These are phyloP conservation scores for Cyclanthera cordifolia DNA, from an alignment of 306 rosid genomes.

Conservation along the genomic window DNA sequence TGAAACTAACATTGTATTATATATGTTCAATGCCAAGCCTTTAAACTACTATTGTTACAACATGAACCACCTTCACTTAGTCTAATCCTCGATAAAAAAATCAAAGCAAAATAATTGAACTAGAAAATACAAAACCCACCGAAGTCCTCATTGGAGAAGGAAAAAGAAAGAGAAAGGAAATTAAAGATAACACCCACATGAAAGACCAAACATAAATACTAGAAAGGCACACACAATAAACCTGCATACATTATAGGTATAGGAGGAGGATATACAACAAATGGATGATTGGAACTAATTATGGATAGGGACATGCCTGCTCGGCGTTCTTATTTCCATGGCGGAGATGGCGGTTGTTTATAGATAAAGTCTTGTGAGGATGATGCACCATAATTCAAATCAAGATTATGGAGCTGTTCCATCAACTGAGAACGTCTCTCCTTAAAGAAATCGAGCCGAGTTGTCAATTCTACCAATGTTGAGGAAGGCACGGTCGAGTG, in stretches of 20 bases:
- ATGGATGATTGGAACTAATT: not conserved
- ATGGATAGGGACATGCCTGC: not conserved
- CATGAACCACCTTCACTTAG: not conserved
- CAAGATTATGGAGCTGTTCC: constrained; percentile 99
- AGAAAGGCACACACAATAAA: constrained; percentile 6
- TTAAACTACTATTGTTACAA: constrained; percentile 12
- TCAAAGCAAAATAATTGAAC: not conserved
- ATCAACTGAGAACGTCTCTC: constrained; percentile 93
- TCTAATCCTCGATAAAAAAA: constrained; percentile 11
- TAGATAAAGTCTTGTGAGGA: constrained; percentile 59
- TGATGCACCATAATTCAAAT: constrained; percentile 70
- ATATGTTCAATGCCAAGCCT: constrained; percentile 9
- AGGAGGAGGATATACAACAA: constrained; percentile 12
- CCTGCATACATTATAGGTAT: not conserved
- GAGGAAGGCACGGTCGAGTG: constrained; percentile 79
- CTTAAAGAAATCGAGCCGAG: constrained; percentile 98
- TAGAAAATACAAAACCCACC: constrained; percentile 12
- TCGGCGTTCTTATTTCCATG: constrained; percentile 44
- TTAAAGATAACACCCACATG: constrained; percentile 1
- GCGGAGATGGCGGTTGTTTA: constrained; percentile 76
- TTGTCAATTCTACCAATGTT: constrained; percentile 74
- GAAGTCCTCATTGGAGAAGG: constrained; percentile 4
- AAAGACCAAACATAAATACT: constrained; percentile 7
- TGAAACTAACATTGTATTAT: not conserved
- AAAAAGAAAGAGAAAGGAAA: not conserved